Base-by-base conservation (phyloP, 768 basidiomycete species). In the Boletus reticuloceps region DNA sequence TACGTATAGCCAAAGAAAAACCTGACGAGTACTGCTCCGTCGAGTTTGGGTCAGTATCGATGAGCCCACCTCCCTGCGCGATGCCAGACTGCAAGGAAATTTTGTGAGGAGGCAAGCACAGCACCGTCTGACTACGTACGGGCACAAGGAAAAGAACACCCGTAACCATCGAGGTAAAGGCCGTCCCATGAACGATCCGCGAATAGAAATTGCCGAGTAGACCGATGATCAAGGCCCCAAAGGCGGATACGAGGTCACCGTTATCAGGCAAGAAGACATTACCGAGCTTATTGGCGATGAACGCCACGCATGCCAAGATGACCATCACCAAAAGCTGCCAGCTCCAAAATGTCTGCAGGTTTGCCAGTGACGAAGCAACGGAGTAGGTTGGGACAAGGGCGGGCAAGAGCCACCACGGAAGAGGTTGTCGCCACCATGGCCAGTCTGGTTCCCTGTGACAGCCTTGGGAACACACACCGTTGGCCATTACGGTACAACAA, bases 61-160 rank as follows among this genome's bases (percentile, higher is more conserved):
- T 80, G 36, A 90, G 74, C 5, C 87, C 86, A 25, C 88, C 88
- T 43, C 82, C 86, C 74, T 86, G 83, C 25, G 86, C 86, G 41
- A 91, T 85, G 40, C 85, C 87, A 55, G 87, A 89, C 86, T 89
- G 63, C 2, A 40, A n/a, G 51, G 29, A 67, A 38, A 65, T 44
- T 62, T 60, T 56, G 60, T 70, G 37, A 66, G 51, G 27, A 17
- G 32, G 31, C 49, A 52, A 11, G 44, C 25, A 38, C 38, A 27
- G 19, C 47, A n/a, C 27, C 22, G 34, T 43, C 41, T 8, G 37
- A 47, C 40, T 45, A 74, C 89, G 69, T 68, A 93, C 92, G 45
- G 92, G 91, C 12, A 94, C 91, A 20, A 94, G 76, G 70, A 94
- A 93, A 46, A 93, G 72, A n/a, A 95, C 87, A n/a, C 89, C 89